phyloP scores from a whole-genome alignment of 139 green algal species.

The Zygnema cylindricum region DNA sequence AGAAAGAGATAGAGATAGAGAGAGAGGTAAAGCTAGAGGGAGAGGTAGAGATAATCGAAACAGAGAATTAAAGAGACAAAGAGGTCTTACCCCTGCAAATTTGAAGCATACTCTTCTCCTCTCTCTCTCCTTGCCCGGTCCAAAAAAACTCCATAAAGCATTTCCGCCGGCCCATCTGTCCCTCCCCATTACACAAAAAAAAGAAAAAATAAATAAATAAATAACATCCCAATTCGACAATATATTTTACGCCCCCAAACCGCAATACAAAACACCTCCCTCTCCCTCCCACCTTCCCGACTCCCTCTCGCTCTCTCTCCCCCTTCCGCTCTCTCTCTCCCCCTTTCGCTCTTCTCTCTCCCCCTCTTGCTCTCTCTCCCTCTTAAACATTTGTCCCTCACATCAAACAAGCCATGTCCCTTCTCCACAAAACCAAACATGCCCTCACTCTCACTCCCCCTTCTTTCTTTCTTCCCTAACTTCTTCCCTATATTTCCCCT shows the following conservation, averaged over 20 bases:
- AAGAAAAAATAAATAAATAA: neutral
- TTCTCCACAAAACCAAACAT: neutral
- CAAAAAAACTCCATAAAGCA: constrained; percentile 32
- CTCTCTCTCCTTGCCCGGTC: constrained; percentile 18
- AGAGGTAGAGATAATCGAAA: too few relatives aligned
- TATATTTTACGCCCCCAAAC: neutral
- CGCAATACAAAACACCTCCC: neutral
- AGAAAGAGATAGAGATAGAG: too few relatives aligned
- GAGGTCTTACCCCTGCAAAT: constrained; percentile 31
- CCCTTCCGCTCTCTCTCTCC: constrained; percentile 29
- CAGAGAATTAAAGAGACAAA: neutral
- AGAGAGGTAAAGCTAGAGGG: too few relatives aligned
- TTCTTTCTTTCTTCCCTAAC: neutral
- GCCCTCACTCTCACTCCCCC: neutral
- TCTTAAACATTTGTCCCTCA: neutral
- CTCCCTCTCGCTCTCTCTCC: constrained; percentile 23
- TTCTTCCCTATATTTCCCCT: neutral
- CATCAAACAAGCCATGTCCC: neutral
- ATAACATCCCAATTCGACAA: neutral
- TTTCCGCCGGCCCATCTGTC: constrained; percentile 50
- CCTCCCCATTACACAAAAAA: neutral
- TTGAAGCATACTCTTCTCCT: constrained; percentile 28
- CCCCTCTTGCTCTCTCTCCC: neutral
- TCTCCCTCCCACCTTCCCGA: constrained; percentile 38
- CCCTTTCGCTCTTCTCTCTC: neutral